Percentiles rank a stretch among this genome's conserved stretches.
phyloP scores from a whole-genome alignment of 2,329 filamentous ascomycete species.

The Epichloe brachyelytri region DNA sequence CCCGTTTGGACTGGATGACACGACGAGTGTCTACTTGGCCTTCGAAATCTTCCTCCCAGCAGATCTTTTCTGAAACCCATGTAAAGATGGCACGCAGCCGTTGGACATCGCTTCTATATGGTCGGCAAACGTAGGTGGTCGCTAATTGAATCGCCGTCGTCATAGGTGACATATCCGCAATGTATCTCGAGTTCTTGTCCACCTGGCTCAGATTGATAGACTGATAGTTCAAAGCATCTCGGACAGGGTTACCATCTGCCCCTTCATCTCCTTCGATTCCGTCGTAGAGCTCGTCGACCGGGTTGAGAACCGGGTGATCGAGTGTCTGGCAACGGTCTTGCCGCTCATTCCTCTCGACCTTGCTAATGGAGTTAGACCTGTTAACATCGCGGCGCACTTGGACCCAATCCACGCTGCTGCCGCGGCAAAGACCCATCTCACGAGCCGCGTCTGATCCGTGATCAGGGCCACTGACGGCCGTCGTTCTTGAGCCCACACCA shows the following conservation, averaged over 20 bases:
- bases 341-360: slow-evolving; percentile 73
- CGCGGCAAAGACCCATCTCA: slow-evolving; percentile 56
- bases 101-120: slow-evolving; percentile 89
- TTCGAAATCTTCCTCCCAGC: slow-evolving; percentile 91
- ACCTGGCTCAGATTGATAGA: slow-evolving; percentile 72
- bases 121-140: slow-evolving; percentile 84
- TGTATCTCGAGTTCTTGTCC: slow-evolving; percentile 89
- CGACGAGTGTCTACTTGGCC: slow-evolving; percentile 70
- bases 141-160: slow-evolving; percentile 73
- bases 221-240: slow-evolving; percentile 69
- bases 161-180: slow-evolving; percentile 69
- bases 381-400: slow-evolving; percentile 93
- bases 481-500: slow-evolving; percentile 32
- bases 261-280: slow-evolving; percentile 83
- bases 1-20: slow-evolving; percentile 73
- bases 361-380: slow-evolving; percentile 82
- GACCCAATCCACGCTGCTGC: slow-evolving; percentile 70
- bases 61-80: slow-evolving; percentile 90
- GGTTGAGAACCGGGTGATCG: slow-evolving; percentile 76
- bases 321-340: slow-evolving; percentile 89
- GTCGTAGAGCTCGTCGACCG: slow-evolving; percentile 78
- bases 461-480: slow-evolving; percentile 22
- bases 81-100: slow-evolving; percentile 89
- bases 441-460: slow-evolving; percentile 40
- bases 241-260: slow-evolving; percentile 70